These are phyloP conservation scores for Ustilago nuda DNA, from an alignment of 1,284 basidiomycete genomes.

Conservation along the genomic window DNA sequence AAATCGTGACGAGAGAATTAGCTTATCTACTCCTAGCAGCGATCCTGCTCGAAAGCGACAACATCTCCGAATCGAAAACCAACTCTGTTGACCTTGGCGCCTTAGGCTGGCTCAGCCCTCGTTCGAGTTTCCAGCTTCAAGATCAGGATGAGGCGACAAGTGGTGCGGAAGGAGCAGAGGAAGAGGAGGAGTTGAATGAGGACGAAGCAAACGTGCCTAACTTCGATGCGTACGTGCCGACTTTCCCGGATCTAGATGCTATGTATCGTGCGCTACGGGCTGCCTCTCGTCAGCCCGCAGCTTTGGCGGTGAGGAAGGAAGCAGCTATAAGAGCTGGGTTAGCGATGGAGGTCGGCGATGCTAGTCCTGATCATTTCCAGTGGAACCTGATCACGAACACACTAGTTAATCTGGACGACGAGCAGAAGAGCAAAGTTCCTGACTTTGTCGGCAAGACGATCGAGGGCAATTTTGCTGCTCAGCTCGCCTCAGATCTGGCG, in stretches of 20 bases:
- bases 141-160: slow-evolving; percentile 20
- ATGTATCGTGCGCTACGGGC: slow-evolving; percentile 36
- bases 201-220: slow-evolving; percentile 37
- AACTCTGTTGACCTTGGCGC: slow-evolving; percentile 48
- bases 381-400: slow-evolving; percentile 53
- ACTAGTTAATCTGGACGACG: slow-evolving; percentile 25
- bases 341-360: background rate
- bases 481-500: slow-evolving; percentile 63
- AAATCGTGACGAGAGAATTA: slow-evolving; percentile 28
- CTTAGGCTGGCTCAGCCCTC: slow-evolving; percentile 43
- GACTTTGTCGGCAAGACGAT: slow-evolving; percentile 59
- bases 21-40: slow-evolving; percentile 40
- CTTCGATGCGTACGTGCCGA: slow-evolving; percentile 45
- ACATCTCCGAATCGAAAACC: slow-evolving; percentile 39
- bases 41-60: slow-evolving; percentile 40
- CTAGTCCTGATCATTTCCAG: slow-evolving; percentile 32
- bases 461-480: slow-evolving; percentile 68
- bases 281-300: slow-evolving; percentile 21
- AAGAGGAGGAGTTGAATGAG: slow-evolving; percentile 23
- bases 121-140: slow-evolving; percentile 38
- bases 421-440: slow-evolving; percentile 17
- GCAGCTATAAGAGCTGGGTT: background rate
- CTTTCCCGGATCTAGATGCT: slow-evolving; percentile 47
- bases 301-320: background rate
- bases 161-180: background rate